Base-by-base conservation (phyloP, 495 filamentous ascomycete species). In the Tuber aestivum region DNA sequence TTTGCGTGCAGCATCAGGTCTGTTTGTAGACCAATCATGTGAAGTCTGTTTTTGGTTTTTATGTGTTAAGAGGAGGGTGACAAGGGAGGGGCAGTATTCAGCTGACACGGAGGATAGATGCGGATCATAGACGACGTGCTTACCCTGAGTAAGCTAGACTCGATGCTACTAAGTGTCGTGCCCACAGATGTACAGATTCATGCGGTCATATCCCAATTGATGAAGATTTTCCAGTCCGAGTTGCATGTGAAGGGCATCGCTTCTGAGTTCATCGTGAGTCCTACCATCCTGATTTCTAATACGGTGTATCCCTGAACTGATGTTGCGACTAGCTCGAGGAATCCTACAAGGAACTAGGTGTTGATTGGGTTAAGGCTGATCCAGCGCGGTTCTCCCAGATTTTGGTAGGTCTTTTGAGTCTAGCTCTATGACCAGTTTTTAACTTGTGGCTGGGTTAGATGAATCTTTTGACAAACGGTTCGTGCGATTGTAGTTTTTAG, bases 101-200 rank as follows among this genome's bases (percentile, higher is more conserved):
- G 32, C 78, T 79, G 40, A 79, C 77, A 75, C 23, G 20, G 12
- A n/a, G 14, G 21, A 9, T 70, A 79, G 83, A 93, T 92, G 83
- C 87, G 92, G 21, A 94, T 96, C 48, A 90, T 95, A 9, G 91
- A 94, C 79, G 92, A 94, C 77, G 90, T 95, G 9, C 85, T 95
- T 68, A 82, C 80, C 35, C 38, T 82, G 72, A 93, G 91, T 3
- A 97, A 96, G 79, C 86, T 97, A n/a, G 93, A 96, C 76, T 92
- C 90, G 4, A 89, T 89, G 23, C 84, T 93, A 76, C 84, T 95
- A 4, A 86, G 89, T 21, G 87, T 95, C 37, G 88, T 90, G 12
- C 92, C 91, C 23, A 87, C 89, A 41, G 88, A 88, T 71, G 88
- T 90, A 2, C 87, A 92, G 80, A 18, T 82, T 90, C 75, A 91